Evolutionary conservation across 2,329 filamentous ascomycete species (phyloP).

Genomic region (Alternaria arbusti): DNA sequence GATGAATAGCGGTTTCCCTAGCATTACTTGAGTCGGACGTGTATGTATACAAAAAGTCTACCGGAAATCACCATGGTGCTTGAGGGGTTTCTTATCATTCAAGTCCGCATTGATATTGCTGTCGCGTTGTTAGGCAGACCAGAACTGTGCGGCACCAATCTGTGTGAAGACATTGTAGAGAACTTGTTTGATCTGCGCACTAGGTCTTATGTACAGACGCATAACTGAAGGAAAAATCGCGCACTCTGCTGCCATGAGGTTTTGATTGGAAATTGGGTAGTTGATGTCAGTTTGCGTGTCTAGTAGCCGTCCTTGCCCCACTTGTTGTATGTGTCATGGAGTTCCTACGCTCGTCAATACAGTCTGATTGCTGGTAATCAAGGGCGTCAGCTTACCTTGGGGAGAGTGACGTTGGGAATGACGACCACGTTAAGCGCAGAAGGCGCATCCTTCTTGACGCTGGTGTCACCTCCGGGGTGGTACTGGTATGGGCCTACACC

Average conservation of each 20-base stretch:
- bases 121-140: background rate
- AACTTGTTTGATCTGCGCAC: constrained; percentile 8
- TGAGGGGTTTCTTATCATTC: background rate
- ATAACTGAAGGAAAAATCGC: constrained; percentile 8
- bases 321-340: constrained; percentile 99
- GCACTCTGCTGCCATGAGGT: background rate
- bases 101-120: background rate
- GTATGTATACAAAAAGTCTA: background rate
- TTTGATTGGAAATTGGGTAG: background rate
- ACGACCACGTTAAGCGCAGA: constrained; percentile 95
- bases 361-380: background rate
- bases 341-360: constrained; percentile 60
- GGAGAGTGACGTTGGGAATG: constrained; percentile 89
- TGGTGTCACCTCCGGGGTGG: constrained; percentile 81
- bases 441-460: constrained; percentile 83
- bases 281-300: background rate
- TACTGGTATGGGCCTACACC: constrained; percentile 66
- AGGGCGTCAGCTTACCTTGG: constrained; percentile 60
- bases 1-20: background rate
- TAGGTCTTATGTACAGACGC: constrained; percentile 25
- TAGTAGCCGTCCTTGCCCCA: constrained; percentile 95
- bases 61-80: background rate
- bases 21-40: background rate
- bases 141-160: background rate
- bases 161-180: background rate